phyloP scores from a whole-genome alignment of 2,329 filamentous ascomycete species.

The Amylocarpus encephaloides region DNA sequence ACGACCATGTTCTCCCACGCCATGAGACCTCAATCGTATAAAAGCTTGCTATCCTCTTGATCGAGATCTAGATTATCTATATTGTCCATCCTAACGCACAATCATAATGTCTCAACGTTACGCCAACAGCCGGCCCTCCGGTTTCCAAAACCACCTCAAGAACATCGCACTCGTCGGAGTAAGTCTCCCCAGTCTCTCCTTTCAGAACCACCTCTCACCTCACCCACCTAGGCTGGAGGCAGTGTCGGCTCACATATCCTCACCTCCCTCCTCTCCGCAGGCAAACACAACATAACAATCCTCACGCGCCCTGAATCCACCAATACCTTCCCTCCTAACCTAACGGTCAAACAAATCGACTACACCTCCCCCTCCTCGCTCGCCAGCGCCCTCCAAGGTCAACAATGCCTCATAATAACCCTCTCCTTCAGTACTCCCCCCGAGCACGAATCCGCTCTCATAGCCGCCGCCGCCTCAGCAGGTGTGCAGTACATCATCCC shows the following conservation, averaged over 20 bases:
- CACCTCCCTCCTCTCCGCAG: slow-evolving; percentile 24
- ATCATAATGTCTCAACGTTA: slow-evolving; percentile 3
- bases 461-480: slow-evolving; percentile 48
- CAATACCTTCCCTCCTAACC: slow-evolving; percentile 34
- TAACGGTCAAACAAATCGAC: slow-evolving; percentile 38
- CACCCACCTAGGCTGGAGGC: slow-evolving; percentile 30
- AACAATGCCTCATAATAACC: slow-evolving; percentile 52
- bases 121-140: slow-evolving; percentile 15
- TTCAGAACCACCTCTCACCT: neutral
- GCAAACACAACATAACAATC: slow-evolving; percentile 43
- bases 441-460: slow-evolving; percentile 42
- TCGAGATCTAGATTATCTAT: too few species aligned
- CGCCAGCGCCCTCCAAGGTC: slow-evolving; percentile 43
- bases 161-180: slow-evolving; percentile 43
- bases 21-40: too few species aligned
- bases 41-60: too few species aligned
- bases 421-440: slow-evolving; percentile 37
- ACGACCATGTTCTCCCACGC: too few species aligned
- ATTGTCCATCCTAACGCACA: too few species aligned
- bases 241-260: slow-evolving; percentile 36
- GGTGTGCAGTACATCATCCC: slow-evolving; percentile 50
- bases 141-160: slow-evolving; percentile 35
- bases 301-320: slow-evolving; percentile 41
- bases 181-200: slow-evolving; percentile 29
- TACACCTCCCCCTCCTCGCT: slow-evolving; percentile 40